A percentile compares a stretch with the other conserved stretches of the same genome.
Evolutionary conservation across 768 basidiomycete species (phyloP).

Genomic region (Rickenella mellea): DNA sequence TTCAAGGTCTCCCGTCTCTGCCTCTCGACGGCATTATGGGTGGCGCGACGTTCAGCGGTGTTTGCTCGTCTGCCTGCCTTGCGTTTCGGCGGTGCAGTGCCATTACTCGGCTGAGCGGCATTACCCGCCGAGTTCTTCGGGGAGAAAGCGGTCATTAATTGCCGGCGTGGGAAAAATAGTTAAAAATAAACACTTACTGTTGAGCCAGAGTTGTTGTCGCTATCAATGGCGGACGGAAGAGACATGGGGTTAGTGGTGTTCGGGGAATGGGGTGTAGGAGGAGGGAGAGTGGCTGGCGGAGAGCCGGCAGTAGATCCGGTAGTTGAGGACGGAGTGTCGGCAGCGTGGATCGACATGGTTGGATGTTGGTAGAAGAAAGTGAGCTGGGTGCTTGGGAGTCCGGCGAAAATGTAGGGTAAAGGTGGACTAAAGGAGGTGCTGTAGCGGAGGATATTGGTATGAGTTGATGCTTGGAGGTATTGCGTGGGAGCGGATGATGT

Average conservation of each 20-base stretch:
- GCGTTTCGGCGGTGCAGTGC: constrained; percentile 46
- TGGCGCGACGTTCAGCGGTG: constrained; percentile 92
- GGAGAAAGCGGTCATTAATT: constrained; percentile 10
- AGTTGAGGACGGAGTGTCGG: constrained; percentile 29
- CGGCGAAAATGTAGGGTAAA: constrained; percentile 16
- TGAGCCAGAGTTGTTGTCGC: constrained; percentile 4
- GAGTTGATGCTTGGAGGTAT: constrained; percentile 14
- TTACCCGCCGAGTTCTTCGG: constrained; percentile 6
- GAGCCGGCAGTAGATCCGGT: constrained; percentile 31
- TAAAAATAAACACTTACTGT: not conserved
- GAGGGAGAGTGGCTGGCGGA: constrained; percentile 32
- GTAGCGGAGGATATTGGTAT: constrained; percentile 8
- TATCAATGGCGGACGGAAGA: constrained; percentile 17
- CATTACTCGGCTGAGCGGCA: constrained; percentile 10
- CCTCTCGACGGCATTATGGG: constrained; percentile 96
- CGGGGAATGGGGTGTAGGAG: constrained; percentile 42
- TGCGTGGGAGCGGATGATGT: constrained; percentile 10
- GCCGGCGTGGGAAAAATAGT: not conserved
- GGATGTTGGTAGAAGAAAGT: constrained; percentile 7
- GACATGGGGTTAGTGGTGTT: constrained; percentile 22
- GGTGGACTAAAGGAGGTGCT: constrained; percentile 8
- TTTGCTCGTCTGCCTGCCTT: constrained; percentile 87
- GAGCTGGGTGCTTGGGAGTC: constrained; percentile 4
- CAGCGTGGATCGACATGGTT: constrained; percentile 25
- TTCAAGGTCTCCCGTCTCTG: constrained; percentile 90